These are phyloP conservation scores for Trypanosoma brucei DNA, from an alignment of 208 protist species.

Conservation along the genomic window DNA sequence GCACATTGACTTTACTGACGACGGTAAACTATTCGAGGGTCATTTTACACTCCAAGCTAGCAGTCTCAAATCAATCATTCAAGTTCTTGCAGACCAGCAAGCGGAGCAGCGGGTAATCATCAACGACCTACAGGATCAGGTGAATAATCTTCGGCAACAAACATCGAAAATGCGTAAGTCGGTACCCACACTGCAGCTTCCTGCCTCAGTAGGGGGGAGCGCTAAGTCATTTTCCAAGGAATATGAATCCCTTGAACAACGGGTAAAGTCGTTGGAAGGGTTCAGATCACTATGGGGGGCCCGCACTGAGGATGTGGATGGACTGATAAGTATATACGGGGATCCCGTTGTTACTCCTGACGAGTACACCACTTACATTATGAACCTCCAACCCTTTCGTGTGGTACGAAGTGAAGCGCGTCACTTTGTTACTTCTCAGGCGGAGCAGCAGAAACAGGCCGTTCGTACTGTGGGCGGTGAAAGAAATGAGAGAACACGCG, in stretches of 20 bases:
- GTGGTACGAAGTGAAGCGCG: constrained; percentile 52
- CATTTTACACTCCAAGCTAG: constrained; percentile 83
- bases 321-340: constrained; percentile 62
- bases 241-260: constrained; percentile 28
- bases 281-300: constrained; percentile 75
- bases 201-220: constrained; percentile 1
- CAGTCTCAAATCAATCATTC: constrained; percentile 76
- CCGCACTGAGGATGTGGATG: constrained; percentile 49
- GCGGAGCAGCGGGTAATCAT: constrained; percentile 75
- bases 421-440: constrained; percentile 17
- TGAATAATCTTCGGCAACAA: constrained; percentile 47
- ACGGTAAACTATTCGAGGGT: constrained; percentile 88
- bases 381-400: constrained; percentile 71
- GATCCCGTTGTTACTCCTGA: constrained; percentile 77
- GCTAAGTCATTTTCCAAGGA: constrained; percentile 2
- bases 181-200: not conserved
- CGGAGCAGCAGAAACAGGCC: constrained; percentile 10
- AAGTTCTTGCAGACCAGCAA: constrained; percentile 67
- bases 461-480: not conserved
- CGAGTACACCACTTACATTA: constrained; percentile 66
- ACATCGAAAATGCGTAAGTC: constrained; percentile 24
- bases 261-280: constrained; percentile 55
- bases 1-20: constrained; percentile 66
- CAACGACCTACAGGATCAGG: constrained; percentile 75
- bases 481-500: not conserved